Evolutionary conservation across 495 filamentous ascomycete genomes (phyloP).

Genomic region (Aspergillus ellipticus): DNA sequence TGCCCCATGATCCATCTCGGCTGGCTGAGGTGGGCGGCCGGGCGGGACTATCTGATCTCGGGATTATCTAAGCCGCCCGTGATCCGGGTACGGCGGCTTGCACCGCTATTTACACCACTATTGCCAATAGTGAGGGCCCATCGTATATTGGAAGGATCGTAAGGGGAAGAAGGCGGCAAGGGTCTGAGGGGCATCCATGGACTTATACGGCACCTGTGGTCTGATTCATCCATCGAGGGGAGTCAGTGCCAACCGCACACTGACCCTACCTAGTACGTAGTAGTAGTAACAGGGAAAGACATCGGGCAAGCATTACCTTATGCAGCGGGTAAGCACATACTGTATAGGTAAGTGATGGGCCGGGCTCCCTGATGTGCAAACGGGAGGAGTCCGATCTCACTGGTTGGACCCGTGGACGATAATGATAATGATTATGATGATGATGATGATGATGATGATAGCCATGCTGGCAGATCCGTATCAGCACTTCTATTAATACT

Average conservation of each 20-base stretch:
- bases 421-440: too few relatives aligned
- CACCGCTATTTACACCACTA: not conserved
- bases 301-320: not conserved
- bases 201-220: not conserved
- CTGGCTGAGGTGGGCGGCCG: not conserved
- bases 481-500: not conserved
- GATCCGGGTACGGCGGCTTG: not conserved
- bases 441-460: not conserved
- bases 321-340: too few relatives aligned
- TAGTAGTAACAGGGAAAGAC: not conserved
- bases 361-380: not conserved
- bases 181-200: too few relatives aligned
- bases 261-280: not conserved
- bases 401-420: not conserved
- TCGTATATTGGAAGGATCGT: not conserved
- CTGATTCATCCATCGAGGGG: not conserved
- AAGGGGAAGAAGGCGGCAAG: not conserved
- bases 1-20: not conserved
- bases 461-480: not conserved
- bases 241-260: not conserved
- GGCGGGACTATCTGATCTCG: not conserved
- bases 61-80: not conserved
- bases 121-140: slow-evolving; percentile 10
- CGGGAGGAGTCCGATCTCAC: not conserved
- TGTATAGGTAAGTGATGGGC: not conserved